Evolutionary conservation across 257 asterid genomes (phyloP), one percentile per base, ranked within the genome.

Genomic region (Solanum okadae): DNA sequence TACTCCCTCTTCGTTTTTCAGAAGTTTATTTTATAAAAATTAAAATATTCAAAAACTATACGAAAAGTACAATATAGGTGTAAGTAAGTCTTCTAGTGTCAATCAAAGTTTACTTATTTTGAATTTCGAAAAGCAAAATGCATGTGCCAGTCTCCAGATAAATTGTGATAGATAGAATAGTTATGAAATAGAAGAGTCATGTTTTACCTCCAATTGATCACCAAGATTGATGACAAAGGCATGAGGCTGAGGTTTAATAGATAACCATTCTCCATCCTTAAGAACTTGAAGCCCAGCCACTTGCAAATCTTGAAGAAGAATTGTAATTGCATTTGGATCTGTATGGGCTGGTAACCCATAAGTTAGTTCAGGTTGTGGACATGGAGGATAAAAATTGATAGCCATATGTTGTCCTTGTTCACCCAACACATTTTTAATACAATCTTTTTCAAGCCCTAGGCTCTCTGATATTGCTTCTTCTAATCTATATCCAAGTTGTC

Each of bases 361-460:
- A 4, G 99, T 95, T 38, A 96, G 90, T 27, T 95, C 96, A 1
- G 99, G 99, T 88, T 95, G 87, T 1, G 99, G 99, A 88, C 99
- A 96, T 4, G 96, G 94, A 1, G 99, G 98, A 85, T 96, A 96
- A 63, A 91, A 95, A 89, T 96, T 96, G 67, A 96, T 37, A 27
- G 99, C 98, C 98, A 95, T 95, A 79, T 96, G 99, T 78, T 96
- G 99, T 12, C 98, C 98, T 88, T 95, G 99, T 31, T 94, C 96
- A 70, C 99, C 98, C 79, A 95, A 29, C 11, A 89, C 91, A 11
- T 89, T 76, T 91, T 93, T 93, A 29, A 97, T 92, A 86, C 88
- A 85, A 40, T 92, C 94, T 46, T 92, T 94, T 3, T 92, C 93
- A 4, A 97, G 92, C 71, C 98, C 98, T 87, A 97, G 88, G 88